Evolutionary conservation across 2,329 filamentous ascomycete species (phyloP).

Genomic region (Aspergillus ruber): DNA sequence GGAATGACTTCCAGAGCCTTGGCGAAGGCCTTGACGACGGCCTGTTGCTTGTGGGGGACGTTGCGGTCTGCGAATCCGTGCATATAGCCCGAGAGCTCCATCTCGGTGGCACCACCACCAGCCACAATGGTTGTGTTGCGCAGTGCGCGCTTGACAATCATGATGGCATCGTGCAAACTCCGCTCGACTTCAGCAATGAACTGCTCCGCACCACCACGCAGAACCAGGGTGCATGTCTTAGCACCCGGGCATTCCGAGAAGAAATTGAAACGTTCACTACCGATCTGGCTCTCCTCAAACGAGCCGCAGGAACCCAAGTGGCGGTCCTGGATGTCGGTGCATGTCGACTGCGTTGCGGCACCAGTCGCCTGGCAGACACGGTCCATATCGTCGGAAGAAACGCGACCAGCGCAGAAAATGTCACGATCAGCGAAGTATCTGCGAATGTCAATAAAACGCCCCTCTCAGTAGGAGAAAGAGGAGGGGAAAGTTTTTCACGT

Average conservation of each 20-base stretch:
- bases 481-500: slow-evolving; percentile 20
- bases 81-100: slow-evolving; percentile 92
- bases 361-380: slow-evolving; percentile 92
- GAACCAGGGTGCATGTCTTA: slow-evolving; percentile 92
- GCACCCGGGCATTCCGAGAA: slow-evolving; percentile 93
- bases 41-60: slow-evolving; percentile 89
- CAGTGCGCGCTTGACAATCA: slow-evolving; percentile 98
- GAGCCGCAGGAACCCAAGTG: slow-evolving; percentile 84
- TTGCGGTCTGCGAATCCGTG: slow-evolving; percentile 90
- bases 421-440: slow-evolving; percentile 92
- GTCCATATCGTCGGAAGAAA: slow-evolving; percentile 86
- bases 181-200: slow-evolving; percentile 99
- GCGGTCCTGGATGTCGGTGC: slow-evolving; percentile 83
- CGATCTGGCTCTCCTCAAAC: slow-evolving; percentile 96
- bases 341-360: slow-evolving; percentile 87
- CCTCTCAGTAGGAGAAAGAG: not conserved
- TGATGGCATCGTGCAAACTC: slow-evolving; percentile 96
- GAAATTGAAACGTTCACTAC: slow-evolving; percentile 96
- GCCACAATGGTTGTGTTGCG: slow-evolving; percentile 92
- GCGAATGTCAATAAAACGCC: slow-evolving; percentile 3
- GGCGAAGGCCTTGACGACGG: slow-evolving; percentile 95
- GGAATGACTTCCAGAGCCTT: slow-evolving; percentile 96
- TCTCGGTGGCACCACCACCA: slow-evolving; percentile 88
- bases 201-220: slow-evolving; percentile 94
- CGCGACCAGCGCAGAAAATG: slow-evolving; percentile 95